Evolutionary conservation across 1,139 yeast genomes (phyloP).

Genomic region (Tardiomyces depauwii): DNA sequence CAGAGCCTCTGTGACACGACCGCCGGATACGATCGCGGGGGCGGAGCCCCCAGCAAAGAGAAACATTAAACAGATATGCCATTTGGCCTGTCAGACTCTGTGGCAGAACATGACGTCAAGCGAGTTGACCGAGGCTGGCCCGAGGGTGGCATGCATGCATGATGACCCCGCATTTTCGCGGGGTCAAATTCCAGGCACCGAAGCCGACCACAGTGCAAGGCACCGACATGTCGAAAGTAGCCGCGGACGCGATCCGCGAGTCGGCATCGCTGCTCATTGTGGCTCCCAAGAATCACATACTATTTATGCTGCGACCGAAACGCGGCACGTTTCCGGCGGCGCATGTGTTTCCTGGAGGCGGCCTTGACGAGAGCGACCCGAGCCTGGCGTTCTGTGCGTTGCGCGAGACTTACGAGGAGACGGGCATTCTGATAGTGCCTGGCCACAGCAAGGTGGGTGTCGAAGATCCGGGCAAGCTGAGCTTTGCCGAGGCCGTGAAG

Average conservation of each 20-base stretch:
- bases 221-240: too few species aligned
- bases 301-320: slow-evolving; percentile 22
- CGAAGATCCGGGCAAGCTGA: slow-evolving; percentile 4
- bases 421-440: slow-evolving; percentile 20
- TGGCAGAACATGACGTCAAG: too few species aligned
- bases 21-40: too few species aligned
- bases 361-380: slow-evolving; percentile 18
- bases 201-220: too few species aligned
- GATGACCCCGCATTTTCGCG: too few species aligned
- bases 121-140: too few species aligned
- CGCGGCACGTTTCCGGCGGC: slow-evolving; percentile 20
- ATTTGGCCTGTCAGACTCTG: too few species aligned
- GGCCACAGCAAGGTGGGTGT: slow-evolving; percentile 7
- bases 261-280: slow-evolving; percentile 23
- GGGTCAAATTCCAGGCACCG: too few species aligned
- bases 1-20: too few species aligned
- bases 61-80: too few species aligned
- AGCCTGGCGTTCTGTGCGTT: slow-evolving; percentile 20
- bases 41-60: too few species aligned
- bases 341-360: slow-evolving; percentile 27
- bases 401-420: slow-evolving; percentile 25
- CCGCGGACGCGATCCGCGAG: neutral
- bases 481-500: slow-evolving; percentile 2
- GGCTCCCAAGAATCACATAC: slow-evolving; percentile 17
- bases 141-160: too few species aligned